A percentile compares a stretch with the other conserved stretches of the same genome.
Conservation (phyloP, 371 early-diverging fungal species). For the Mucor circinelloides region DNA sequence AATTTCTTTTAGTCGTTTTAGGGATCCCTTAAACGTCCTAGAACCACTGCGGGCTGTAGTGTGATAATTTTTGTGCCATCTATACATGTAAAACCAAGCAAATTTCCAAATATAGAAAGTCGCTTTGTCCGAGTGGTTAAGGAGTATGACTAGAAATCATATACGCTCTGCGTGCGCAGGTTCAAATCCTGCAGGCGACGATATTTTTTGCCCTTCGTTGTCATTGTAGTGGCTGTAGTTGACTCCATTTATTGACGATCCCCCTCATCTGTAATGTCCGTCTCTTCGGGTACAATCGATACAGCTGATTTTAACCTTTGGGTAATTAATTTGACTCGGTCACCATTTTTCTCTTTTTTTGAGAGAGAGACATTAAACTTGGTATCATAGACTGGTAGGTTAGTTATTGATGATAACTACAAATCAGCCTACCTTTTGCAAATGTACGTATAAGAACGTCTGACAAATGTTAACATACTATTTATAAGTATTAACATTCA, state of each 20-base stretch:
- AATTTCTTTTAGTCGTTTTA: no score
- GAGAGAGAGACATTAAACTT: no score
- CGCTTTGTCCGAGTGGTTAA: constrained; percentile 18
- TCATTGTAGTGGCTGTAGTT: background rate
- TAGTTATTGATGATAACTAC: background rate
- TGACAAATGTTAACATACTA: background rate
- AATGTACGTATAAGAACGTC: background rate
- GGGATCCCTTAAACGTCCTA: no score
- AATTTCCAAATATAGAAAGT: background rate
- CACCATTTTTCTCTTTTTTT: no score
- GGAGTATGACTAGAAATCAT: constrained; percentile 14
- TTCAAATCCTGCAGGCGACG: constrained; percentile 26
- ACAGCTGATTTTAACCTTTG: background rate
- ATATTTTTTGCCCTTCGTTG: background rate
- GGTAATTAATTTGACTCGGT: no score
- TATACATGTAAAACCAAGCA: no score
- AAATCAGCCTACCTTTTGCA: background rate
- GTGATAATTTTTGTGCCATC: no score
- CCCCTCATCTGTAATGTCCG: no score
- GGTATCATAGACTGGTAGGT: no score
- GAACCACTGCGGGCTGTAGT: no score
- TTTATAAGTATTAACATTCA: background rate
- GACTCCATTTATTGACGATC: no score
- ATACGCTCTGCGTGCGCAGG: constrained; percentile 23
- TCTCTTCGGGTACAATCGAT: background rate